A percentile compares a stretch with the other conserved stretches of the same genome.
Evolutionary conservation across 2,329 filamentous ascomycete species (phyloP).

Genomic region (Aureobasidium namibiae): DNA sequence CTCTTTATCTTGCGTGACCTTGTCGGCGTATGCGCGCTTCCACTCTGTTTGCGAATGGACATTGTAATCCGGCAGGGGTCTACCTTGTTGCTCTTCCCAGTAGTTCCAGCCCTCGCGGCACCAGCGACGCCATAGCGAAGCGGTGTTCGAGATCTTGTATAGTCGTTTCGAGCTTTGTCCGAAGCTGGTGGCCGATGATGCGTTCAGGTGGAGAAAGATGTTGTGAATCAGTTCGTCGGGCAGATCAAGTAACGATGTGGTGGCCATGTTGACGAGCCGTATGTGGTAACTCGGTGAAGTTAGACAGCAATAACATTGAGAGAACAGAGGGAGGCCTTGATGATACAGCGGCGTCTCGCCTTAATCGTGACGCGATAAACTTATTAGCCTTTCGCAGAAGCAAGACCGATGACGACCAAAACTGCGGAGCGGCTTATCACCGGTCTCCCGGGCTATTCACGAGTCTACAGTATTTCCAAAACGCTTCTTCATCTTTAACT

Average conservation of each 20-base stretch:
- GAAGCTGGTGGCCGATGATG: conserved; percentile 39
- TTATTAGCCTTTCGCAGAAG: not conserved
- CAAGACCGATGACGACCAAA: not conserved
- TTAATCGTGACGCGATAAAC: conserved; percentile 4
- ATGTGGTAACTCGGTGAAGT: not conserved
- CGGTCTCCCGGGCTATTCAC: too few species aligned
- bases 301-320: not conserved
- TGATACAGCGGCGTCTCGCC: not conserved
- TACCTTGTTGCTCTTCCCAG: conserved; percentile 65
- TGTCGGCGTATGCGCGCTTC: conserved; percentile 47
- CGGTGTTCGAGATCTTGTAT: conserved; percentile 57
- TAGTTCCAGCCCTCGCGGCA: conserved; percentile 62
- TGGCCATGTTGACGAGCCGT: not conserved
- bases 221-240: conserved; percentile 81
- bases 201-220: conserved; percentile 58
- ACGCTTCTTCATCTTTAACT: not conserved
- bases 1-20: conserved; percentile 26
- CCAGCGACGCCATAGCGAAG: conserved; percentile 70
- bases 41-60: conserved; percentile 43
- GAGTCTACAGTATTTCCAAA: too few species aligned
- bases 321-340: not conserved
- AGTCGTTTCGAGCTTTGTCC: conserved; percentile 57
- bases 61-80: conserved; percentile 40
- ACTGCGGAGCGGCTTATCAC: not conserved
- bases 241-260: conserved; percentile 30